Conservation (phyloP, 2,329 filamentous ascomycete genomes). For the Whalleya microplaca region DNA sequence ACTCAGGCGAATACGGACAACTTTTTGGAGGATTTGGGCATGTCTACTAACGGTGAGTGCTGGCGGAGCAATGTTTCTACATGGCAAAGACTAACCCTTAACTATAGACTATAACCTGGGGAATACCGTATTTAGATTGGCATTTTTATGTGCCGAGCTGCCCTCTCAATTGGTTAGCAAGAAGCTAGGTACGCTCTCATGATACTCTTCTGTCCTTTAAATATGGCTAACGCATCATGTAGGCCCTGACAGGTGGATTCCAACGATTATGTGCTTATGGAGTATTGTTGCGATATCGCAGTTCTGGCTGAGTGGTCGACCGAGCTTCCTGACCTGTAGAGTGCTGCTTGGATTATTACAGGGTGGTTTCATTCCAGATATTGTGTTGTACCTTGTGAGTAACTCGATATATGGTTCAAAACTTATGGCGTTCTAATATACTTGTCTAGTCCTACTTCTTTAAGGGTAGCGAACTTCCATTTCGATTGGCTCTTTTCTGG, state of each 20-base stretch:
- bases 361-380: conserved; percentile 42
- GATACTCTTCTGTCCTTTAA: background rate
- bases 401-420: conserved; percentile 1
- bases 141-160: conserved; percentile 27
- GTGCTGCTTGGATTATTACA: conserved; percentile 39
- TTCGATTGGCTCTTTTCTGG: conserved; percentile 42
- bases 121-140: conserved; percentile 18
- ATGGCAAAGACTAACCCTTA: conserved; percentile 21
- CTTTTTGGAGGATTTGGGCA: conserved; percentile 37
- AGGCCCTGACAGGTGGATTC: conserved; percentile 36
- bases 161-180: conserved; percentile 31
- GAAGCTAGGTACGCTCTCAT: conserved; percentile 20
- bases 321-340: conserved; percentile 37
- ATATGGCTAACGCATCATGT: background rate
- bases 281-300: conserved; percentile 39
- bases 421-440: background rate
- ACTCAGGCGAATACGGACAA: conserved; percentile 41
- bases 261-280: conserved; percentile 42
- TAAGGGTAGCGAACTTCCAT: conserved; percentile 37
- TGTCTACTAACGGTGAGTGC: conserved; percentile 38
- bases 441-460: conserved; percentile 37
- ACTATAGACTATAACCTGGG: conserved; percentile 25
- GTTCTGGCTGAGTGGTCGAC: conserved; percentile 33
- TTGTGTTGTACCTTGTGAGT: conserved; percentile 38
- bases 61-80: background rate